phyloP scores from a whole-genome alignment of 2,329 filamentous ascomycete species.

The Septoria linicola region DNA sequence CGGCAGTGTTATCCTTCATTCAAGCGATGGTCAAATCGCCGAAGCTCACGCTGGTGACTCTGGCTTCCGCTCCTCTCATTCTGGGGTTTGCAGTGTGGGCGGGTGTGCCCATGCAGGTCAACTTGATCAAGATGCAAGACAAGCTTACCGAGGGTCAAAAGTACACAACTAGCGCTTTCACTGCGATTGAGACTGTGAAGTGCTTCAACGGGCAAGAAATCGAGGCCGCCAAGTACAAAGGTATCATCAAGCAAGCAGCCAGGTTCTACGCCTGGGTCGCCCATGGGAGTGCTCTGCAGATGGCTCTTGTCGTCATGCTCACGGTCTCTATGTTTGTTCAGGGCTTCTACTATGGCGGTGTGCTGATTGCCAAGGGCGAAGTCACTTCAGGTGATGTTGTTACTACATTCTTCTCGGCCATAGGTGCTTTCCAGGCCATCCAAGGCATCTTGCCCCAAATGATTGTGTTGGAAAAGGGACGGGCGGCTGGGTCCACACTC shows the following conservation, averaged over 20 bases:
- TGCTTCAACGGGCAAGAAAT: conserved; percentile 73
- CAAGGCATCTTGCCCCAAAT: conserved; percentile 74
- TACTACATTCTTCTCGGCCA: conserved; percentile 80
- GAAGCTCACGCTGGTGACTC: conserved; percentile 76
- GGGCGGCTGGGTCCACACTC: conserved; percentile 67
- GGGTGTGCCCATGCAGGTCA: conserved; percentile 60
- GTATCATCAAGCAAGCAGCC: conserved; percentile 58
- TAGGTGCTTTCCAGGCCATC: conserved; percentile 73
- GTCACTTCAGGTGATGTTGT: conserved; percentile 66
- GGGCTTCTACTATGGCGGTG: conserved; percentile 84
- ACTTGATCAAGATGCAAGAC: conserved; percentile 67
- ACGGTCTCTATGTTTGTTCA: conserved; percentile 77
- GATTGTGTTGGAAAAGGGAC: conserved; percentile 75
- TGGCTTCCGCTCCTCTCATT: conserved; percentile 70
- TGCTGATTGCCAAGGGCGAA: conserved; percentile 61
- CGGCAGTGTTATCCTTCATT: conserved; percentile 62
- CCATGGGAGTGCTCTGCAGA: conserved; percentile 67
- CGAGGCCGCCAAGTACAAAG: conserved; percentile 66
- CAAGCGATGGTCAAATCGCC: conserved; percentile 79
- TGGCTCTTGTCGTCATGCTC: conserved; percentile 71
- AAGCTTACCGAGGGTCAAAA: conserved; percentile 71
- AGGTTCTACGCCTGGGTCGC: conserved; percentile 67
- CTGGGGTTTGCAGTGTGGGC: conserved; percentile 59
- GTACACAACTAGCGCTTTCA: conserved; percentile 65
- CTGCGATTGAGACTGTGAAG: conserved; percentile 81